Evolutionary conservation across 495 filamentous ascomycete species (phyloP), one percentile per base, ranked within the genome.

Genomic region (Neurospora sp.): DNA sequence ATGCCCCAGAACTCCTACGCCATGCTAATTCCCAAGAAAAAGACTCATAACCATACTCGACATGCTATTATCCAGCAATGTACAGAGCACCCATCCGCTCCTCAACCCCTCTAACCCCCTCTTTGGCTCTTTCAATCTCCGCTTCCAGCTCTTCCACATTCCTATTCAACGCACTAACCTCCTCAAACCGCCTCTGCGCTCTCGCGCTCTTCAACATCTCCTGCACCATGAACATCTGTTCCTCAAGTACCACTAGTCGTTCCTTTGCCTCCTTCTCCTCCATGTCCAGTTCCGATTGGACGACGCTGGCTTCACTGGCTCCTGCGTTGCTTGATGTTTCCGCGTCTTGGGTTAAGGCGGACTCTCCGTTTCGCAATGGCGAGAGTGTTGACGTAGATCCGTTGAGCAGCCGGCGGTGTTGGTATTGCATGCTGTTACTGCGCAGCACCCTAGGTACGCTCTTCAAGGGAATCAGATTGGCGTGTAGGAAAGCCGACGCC

Each of bases 391-490:
- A 53, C 0, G 40, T 42, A 6, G 71, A 44, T 0, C 78, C 76
- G 20, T 82, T 84, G 0, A 81, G 73, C 65, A 84, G 73, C 40
- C 84, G 73, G 76, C 81, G 74, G 81, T 83, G 81, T 75, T 81
- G 53, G 2, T 78, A 74, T 6, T 78, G 75, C 69, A 84, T 80
- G 0, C 89, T 85, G 22, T 88, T 83, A 18, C 87, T 88, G 71
- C 92, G 94, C 39, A 98, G 84, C 68, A 97, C 84, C 75, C 91
- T 91, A 0, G 94, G 96, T 0, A 98, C 85, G 10, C 90, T 89
- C 81, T 97, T 97, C 16, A 99, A 83, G 1, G 96, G 93, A 16
- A 99, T 86, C 91, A 99, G 95, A 75, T 99, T 93, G 38, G 94
- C 84, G 76, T 96, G 93, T 1, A 99, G 83, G 77, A 99, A 98